phyloP scores from a whole-genome alignment of 768 basidiomycete species.

The Coprinellus aureogranulatus region DNA sequence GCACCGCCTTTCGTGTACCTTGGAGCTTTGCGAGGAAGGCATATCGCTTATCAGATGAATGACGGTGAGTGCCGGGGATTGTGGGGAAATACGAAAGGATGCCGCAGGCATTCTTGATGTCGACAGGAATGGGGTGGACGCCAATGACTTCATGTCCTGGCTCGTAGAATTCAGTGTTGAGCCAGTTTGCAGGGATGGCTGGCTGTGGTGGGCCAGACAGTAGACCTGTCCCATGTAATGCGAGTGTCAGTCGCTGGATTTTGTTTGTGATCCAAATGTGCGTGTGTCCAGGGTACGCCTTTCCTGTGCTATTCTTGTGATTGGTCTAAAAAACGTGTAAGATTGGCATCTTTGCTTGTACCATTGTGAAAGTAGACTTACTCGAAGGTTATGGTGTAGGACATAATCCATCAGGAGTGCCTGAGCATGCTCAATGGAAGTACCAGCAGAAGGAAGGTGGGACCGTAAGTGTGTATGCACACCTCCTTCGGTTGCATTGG shows the following conservation, averaged over 20 bases:
- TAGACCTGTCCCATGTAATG: not conserved
- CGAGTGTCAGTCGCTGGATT: not conserved
- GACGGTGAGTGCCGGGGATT: slow-evolving; percentile 4
- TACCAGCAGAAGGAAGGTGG: slow-evolving; percentile 18
- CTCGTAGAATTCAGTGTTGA: slow-evolving; percentile 19
- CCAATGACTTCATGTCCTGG: slow-evolving; percentile 17
- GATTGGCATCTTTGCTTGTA: not conserved
- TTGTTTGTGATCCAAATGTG: not conserved
- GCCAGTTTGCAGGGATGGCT: slow-evolving; percentile 8
- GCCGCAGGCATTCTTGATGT: slow-evolving; percentile 6
- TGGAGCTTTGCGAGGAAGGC: slow-evolving; percentile 22
- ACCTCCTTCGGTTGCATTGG: slow-evolving; percentile 34
- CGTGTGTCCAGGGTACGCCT: not conserved
- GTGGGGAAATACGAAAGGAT: slow-evolving; percentile 14
- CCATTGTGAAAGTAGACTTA: slow-evolving; percentile 11
- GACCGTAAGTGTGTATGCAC: slow-evolving; percentile 30
- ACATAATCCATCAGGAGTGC: slow-evolving; percentile 22
- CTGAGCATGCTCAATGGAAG: slow-evolving; percentile 20
- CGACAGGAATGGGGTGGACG: slow-evolving; percentile 17
- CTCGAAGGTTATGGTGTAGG: slow-evolving; percentile 25
- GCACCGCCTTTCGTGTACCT: slow-evolving; percentile 22
- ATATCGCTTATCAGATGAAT: not conserved
- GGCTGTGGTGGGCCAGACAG: not conserved
- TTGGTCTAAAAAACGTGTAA: not conserved
- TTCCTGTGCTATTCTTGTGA: not conserved